Base-by-base conservation (phyloP, 2,329 filamentous ascomycete species). In the Didymella segeticola region DNA sequence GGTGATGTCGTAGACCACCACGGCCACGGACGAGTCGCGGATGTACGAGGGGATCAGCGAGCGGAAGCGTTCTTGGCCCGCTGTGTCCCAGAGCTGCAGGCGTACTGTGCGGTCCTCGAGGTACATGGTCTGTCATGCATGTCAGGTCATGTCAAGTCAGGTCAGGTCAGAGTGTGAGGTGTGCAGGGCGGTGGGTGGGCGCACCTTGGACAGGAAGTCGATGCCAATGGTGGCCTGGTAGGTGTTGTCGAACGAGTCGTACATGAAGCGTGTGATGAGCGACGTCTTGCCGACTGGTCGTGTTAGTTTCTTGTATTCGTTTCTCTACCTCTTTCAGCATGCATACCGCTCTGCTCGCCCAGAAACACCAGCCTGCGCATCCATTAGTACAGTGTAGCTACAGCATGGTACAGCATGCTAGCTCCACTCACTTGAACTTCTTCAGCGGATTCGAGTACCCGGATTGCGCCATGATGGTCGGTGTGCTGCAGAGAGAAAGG, bases 171-270 rank as follows among this genome's bases (percentile, higher is more conserved):
- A 36, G 4, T 17, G 26, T 52, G 60, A 47, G 15, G 15, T 14
- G 26, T 31, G 17, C 2, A 30, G 36, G 30, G 46, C 23, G 33
- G 47, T 22, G 42, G 38, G n/a, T n/a, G n/a, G 51, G 47, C 64
- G 53, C 82, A 90, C 91, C 89, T 99, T 99, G 72, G 93, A 97
- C 65, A 99, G 86, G 75, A 99, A 99, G 79, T 99, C 95, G 80
- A 99, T 99, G 72, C 95, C 95, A 73, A 99, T 98, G 31, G 95
- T 99, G 53, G 95, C 95, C 79, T 99, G 95, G 81, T 99, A 99
- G 83, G 93, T 98, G 80, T 96, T 97, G 83, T 99, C 95, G 82
- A 99, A 99, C 41, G 95, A 98, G 79, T 99, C 95, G 83, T 99
- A 99, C 95, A 99, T 99, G 83, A 99, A 99, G 62, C 95, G 89